Evolutionary conservation across 2,329 filamentous ascomycete species (phyloP).

Genomic region (Pezizomycotina sp.): DNA sequence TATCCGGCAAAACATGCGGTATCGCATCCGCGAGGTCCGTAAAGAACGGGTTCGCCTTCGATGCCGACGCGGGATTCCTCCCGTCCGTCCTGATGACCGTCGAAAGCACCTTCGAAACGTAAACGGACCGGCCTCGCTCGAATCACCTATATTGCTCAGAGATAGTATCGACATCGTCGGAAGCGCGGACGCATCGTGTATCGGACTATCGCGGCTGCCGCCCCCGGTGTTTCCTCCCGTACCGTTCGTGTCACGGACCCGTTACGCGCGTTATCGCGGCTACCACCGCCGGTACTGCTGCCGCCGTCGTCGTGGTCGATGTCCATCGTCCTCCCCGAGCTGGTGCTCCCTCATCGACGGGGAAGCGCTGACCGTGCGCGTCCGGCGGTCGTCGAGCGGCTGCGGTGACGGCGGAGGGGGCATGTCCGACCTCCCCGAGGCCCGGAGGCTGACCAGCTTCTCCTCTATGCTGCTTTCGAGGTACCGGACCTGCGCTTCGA

Average conservation of each 20-base stretch:
- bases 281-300: slow-evolving; percentile 15
- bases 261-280: slow-evolving; percentile 17
- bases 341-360: slow-evolving; percentile 18
- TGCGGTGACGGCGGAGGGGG: slow-evolving; percentile 15
- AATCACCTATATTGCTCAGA: slow-evolving; percentile 20
- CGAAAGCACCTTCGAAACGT: slow-evolving; percentile 18
- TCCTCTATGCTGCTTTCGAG: slow-evolving; percentile 19
- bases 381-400: slow-evolving; percentile 13
- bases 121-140: slow-evolving; percentile 17
- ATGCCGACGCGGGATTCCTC: slow-evolving; percentile 15
- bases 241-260: slow-evolving; percentile 13
- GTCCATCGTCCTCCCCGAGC: slow-evolving; percentile 17
- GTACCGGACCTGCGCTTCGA: slow-evolving; percentile 17
- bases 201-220: slow-evolving; percentile 15
- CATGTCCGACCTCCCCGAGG: slow-evolving; percentile 13
- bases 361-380: slow-evolving; percentile 8
- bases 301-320: slow-evolving; percentile 18
- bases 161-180: slow-evolving; percentile 19
- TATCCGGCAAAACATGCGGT: slow-evolving; percentile 18
- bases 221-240: slow-evolving; percentile 17
- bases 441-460: slow-evolving; percentile 15
- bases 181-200: slow-evolving; percentile 16
- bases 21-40: slow-evolving; percentile 19
- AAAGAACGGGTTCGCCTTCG: slow-evolving; percentile 16
- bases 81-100: slow-evolving; percentile 18